Evolutionary conservation across 2,329 filamentous ascomycete species (phyloP), one percentile per base, ranked within the genome.

Genomic region (Stagonosporopsis cucurbitacearum): DNA sequence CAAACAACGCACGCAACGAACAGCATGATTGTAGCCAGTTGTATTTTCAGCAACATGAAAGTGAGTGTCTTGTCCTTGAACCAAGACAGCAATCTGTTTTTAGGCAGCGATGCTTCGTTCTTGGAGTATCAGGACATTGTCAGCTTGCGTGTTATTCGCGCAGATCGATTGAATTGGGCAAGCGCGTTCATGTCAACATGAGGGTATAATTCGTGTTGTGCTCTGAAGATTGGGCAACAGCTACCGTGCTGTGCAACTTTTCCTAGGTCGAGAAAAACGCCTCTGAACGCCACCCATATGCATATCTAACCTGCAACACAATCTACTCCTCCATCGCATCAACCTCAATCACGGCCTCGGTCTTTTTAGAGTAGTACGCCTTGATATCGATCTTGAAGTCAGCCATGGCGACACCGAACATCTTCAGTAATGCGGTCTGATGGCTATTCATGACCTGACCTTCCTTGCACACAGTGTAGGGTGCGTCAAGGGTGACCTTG

Each of bases 351-450:
- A 75, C 69, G 17, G 62, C 57, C 60, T 75, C 72, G 4, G 54
- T 68, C 25, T 68, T 64, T 19, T 61, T 62, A 13, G 69, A 66
- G 58, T 75, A 75, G 55, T 83, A 89, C 72, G 92, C 93, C 75
- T 90, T 80, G 63, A 96, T 79, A 69, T 87, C 84, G 55, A 99
- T 87, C 75, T 84, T 88, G 80, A 99, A 99, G 80, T 98, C 92
- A 55, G 92, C 91, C 78, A 95, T 86, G 60, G 90, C 91, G 54
- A 97, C 86, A 49, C 92, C 89, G 78, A 99, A 98, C 69, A 96
- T 83, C 85, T 98, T 98, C 77, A 99, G 78, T 72, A 99, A 80
- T 62, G 92, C 89, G 54, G 95, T 97, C 83, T 99, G 95, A 68
- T 94, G 85, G 65, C 90, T 93, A 77, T 97, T 93, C 65, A 99